Conservation (phyloP, 164 flowering plant genomes). For the Vitis riparia region DNA sequence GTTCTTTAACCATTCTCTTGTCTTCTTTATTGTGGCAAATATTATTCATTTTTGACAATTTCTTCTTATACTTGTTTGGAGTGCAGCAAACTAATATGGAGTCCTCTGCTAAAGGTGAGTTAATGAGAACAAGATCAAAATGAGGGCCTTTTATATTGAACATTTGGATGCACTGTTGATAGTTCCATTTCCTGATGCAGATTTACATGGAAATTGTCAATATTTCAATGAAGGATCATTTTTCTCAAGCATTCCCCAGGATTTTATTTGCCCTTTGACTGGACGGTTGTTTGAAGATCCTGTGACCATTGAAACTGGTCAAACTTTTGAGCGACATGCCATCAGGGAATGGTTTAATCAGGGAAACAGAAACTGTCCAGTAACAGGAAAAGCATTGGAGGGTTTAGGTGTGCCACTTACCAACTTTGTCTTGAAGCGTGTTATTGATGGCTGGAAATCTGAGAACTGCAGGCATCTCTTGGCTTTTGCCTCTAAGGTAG, state of each 20-base stretch:
- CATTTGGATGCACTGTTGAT: neutral
- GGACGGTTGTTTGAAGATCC: conserved; percentile 70
- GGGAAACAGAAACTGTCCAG: conserved; percentile 65
- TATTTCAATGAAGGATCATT: conserved; percentile 28
- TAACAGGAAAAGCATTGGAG: conserved; percentile 46
- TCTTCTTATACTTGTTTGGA: conserved; percentile 5
- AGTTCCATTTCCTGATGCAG: conserved; percentile 36
- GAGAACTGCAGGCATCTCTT: conserved; percentile 37
- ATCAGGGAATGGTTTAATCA: conserved; percentile 55
- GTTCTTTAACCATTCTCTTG: neutral
- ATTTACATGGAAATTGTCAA: conserved; percentile 20
- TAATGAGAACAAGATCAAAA: neutral
- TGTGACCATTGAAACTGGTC: conserved; percentile 77
- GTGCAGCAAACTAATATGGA: conserved; percentile 31
- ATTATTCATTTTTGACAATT: neutral
- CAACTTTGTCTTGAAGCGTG: conserved; percentile 58
- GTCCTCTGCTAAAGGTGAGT: conserved; percentile 36
- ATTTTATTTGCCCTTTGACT: conserved; percentile 68
- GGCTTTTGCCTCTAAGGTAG: conserved; percentile 33
- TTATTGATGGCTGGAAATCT: conserved; percentile 60
- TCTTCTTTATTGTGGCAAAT: neutral
- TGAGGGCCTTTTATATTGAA: neutral
- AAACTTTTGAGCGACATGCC: conserved; percentile 66
- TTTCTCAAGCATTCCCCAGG: conserved; percentile 46
- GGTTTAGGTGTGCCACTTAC: conserved; percentile 42